Evolutionary conservation across 1,284 basidiomycete species (phyloP).

Genomic region (Apiotrichum laibachii): DNA sequence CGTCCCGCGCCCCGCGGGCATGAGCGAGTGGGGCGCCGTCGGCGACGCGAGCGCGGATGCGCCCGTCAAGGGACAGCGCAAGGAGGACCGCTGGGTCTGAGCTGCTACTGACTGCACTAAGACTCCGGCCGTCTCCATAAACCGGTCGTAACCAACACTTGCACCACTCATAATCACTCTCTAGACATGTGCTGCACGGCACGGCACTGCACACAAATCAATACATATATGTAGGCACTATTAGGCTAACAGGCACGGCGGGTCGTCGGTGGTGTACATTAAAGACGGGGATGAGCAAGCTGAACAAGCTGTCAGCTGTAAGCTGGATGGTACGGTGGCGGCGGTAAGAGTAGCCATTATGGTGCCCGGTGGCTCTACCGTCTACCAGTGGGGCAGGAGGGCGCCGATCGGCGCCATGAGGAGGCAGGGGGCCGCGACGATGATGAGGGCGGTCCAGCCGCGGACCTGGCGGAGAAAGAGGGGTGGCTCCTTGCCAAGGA

Average conservation of each 20-base stretch:
- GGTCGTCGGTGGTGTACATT: neutral
- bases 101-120: neutral
- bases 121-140: neutral
- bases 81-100: conserved; percentile 47
- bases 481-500: conserved; percentile 12
- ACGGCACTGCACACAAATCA: conserved; percentile 1
- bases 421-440: conserved; percentile 16
- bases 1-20: conserved; percentile 73
- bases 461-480: conserved; percentile 14
- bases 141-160: too few species aligned
- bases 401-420: conserved; percentile 16
- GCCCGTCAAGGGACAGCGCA: conserved; percentile 41
- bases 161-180: conserved; percentile 1
- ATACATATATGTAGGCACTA: conserved; percentile 7
- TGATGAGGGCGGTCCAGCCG: conserved; percentile 19
- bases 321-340: neutral
- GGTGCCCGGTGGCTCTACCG: too few species aligned
- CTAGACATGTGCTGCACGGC: too few species aligned
- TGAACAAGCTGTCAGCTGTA: neutral
- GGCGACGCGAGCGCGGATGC: conserved; percentile 55
- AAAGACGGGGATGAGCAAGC: neutral
- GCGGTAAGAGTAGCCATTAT: neutral
- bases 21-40: conserved; percentile 87
- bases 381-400: conserved; percentile 14
- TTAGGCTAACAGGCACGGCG: neutral